Conservation (phyloP, 164 flowering plant genomes). For the Nymphaea colorata region DNA sequence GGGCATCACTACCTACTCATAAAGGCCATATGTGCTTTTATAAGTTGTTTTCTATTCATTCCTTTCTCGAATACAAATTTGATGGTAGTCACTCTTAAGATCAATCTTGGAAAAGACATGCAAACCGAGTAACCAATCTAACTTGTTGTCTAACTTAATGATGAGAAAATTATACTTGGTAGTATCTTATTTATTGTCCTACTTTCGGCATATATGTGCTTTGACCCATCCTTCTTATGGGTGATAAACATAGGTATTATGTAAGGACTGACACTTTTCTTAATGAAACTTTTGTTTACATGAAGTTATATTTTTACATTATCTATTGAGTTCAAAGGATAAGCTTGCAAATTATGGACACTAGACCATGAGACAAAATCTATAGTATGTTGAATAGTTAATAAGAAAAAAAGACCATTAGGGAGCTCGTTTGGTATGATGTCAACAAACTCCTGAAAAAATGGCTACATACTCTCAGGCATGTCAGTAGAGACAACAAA, state of each 20-base stretch:
- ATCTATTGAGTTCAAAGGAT: not conserved
- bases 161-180: not conserved
- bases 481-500: not conserved
- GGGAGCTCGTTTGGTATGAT: not conserved
- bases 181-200: too few species aligned
- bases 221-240: too few species aligned
- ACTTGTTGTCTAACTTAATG: not conserved
- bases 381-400: not conserved
- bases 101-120: not conserved
- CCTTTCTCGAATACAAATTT: not conserved
- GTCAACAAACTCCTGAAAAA: not conserved
- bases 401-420: not conserved
- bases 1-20: not conserved
- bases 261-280: too few species aligned
- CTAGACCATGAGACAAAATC: not conserved
- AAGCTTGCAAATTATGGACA: not conserved
- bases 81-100: not conserved
- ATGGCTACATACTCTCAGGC: not conserved
- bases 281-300: not conserved
- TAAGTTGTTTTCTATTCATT: too few species aligned
- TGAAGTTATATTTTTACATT: not conserved
- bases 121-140: not conserved
- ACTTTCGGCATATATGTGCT: too few species aligned
- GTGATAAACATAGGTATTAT: too few species aligned
- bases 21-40: not conserved